These are phyloP conservation scores for Solanum arcanum DNA, from an alignment of 257 asterid genomes.

Conservation along the genomic window DNA sequence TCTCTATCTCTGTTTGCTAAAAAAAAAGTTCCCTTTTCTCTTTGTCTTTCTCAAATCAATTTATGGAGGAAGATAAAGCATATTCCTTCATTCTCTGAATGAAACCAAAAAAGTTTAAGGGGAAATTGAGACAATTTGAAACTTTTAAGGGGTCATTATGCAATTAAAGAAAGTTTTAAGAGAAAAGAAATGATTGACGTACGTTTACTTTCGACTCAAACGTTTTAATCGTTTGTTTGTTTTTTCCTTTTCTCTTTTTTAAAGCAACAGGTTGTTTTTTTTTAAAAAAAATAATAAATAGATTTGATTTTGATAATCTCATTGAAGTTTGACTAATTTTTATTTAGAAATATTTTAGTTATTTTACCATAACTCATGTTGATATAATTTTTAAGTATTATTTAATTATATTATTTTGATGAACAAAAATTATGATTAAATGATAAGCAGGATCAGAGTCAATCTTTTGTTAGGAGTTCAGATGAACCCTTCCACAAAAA, in stretches of 20 bases:
- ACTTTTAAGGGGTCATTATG: background rate
- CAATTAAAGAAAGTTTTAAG: background rate
- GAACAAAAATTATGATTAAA: no score
- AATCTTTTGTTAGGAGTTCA: fast-evolving
- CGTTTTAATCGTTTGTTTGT: background rate
- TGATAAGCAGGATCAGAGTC: no score
- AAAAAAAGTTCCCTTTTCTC: background rate
- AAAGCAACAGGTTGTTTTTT: no score
- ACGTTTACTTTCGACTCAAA: background rate
- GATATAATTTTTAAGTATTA: no score
- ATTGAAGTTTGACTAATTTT: no score
- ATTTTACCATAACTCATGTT: no score
- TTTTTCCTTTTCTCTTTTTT: background rate
- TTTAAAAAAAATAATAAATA: no score
- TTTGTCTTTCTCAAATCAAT: background rate
- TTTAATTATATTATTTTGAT: no score
- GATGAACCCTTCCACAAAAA: no score
- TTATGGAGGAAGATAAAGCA: conserved; percentile 11
- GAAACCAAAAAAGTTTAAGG: conserved; percentile 2
- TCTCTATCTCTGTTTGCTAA: background rate
- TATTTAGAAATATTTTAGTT: no score
- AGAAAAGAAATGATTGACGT: background rate
- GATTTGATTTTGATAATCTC: no score
- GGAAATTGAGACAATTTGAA: background rate
- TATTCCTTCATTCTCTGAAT: conserved; percentile 22